Evolutionary conservation across 768 basidiomycete genomes (phyloP), one percentile per base, ranked within the genome.

Genomic region (Neoboletus brunneissimus): DNA sequence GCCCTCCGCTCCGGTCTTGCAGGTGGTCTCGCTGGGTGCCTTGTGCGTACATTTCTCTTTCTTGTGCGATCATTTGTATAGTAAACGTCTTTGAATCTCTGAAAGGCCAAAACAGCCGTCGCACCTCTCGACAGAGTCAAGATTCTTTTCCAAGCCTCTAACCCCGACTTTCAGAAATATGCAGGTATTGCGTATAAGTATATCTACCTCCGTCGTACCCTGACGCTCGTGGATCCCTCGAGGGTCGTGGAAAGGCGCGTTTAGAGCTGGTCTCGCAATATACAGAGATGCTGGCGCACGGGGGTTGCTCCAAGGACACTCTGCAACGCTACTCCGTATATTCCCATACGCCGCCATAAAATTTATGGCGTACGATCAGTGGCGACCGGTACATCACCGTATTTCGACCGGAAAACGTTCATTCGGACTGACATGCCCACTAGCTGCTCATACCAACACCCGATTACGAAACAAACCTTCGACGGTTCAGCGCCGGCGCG

Each of bases 281-380:
- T 88, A 86, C 64, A 69, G 62, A 52, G 79, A 84, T 31, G 73
- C 71, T 47, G 97, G 97, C 4, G 56, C 86, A 13, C 79, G 87
- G 51, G 95, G 94, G 0, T 78, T 98, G 38, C 86, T 96, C 57
- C 95, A 97, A 78, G 97, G 97, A 8, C 97, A 99, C 72, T 94
- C 94, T 15, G 91, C 93, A 34, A 99, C 97, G 4, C 80, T 99
- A 48, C 74, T 97, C 46, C 86, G 97, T 55, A 88, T 98, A 65
- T 96, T 97, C 71, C 97, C 97, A 9, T 98, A 98, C 67, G 97
- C 97, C 29, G 92, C 88, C 57, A 90, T 98, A 73, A 97, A 95
- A 72, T 99, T 94, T 68, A 94, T 98, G 87, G 84, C 90, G 5
- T 99, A 98, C 69, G 96, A 98, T 72, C 85, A 91, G 69, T 76